phyloP scores from a whole-genome alignment of 1,284 basidiomycete species.

The Phlebopus sp. region DNA sequence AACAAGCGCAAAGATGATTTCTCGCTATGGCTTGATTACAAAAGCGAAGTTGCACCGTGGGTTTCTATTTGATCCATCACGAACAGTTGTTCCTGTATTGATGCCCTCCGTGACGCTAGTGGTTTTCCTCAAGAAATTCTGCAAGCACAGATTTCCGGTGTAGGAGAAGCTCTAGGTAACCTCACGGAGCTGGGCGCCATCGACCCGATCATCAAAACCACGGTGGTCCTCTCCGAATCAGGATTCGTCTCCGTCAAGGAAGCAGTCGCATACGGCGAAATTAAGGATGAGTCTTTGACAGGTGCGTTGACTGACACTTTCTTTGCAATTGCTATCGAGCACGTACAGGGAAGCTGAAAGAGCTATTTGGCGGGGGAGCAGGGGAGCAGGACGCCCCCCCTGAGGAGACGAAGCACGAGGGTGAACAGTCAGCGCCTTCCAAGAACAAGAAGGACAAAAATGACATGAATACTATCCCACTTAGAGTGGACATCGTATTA shows the following conservation, averaged over 20 bases:
- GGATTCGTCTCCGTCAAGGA: slow-evolving; percentile 80
- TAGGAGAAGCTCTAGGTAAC: slow-evolving; percentile 69
- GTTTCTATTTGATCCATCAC: slow-evolving; percentile 25
- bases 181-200: slow-evolving; percentile 69
- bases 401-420: slow-evolving; percentile 17
- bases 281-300: slow-evolving; percentile 74
- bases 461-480: slow-evolving; percentile 49
- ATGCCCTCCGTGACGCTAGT: slow-evolving; percentile 32
- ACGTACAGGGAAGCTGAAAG: slow-evolving; percentile 73
- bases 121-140: slow-evolving; percentile 68
- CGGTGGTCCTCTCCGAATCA: slow-evolving; percentile 77
- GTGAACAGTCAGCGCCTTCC: slow-evolving; percentile 28
- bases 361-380: slow-evolving; percentile 68
- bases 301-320: slow-evolving; percentile 41
- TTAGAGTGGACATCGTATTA: slow-evolving; percentile 63
- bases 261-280: slow-evolving; percentile 70
- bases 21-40: slow-evolving; percentile 69
- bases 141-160: slow-evolving; percentile 65
- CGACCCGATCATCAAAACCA: slow-evolving; percentile 79
- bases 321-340: slow-evolving; percentile 14
- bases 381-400: slow-evolving; percentile 23
- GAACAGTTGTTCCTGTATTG: not conserved
- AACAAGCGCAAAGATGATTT: slow-evolving; percentile 76
- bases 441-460: slow-evolving; percentile 40
- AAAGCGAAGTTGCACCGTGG: slow-evolving; percentile 54